These are phyloP conservation scores for Globomyces pollinis-pini DNA, from an alignment of 192 early-diverging fungal genomes.

Conservation along the genomic window DNA sequence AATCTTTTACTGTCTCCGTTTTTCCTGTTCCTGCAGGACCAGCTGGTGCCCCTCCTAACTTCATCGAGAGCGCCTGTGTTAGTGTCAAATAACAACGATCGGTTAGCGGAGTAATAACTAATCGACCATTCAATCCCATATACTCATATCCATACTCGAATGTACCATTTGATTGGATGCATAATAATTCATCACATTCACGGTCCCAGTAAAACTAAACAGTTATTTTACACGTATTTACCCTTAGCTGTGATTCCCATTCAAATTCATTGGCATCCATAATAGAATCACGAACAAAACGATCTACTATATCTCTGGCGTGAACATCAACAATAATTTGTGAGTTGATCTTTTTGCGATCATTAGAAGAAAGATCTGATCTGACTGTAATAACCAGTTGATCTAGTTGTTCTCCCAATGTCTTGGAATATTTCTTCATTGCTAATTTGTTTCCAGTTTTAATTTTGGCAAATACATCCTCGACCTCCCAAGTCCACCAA, in stretches of 20 bases:
- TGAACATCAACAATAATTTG: conserved; percentile 59
- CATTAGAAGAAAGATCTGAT: conserved; percentile 42
- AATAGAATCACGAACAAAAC: conserved; percentile 48
- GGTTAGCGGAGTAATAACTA: conserved; percentile 54
- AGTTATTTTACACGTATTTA: neutral
- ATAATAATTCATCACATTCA: conserved; percentile 37
- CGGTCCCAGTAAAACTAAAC: conserved; percentile 49
- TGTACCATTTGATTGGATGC: conserved; percentile 45
- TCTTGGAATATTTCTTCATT: conserved; percentile 50
- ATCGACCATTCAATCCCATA: conserved; percentile 48
- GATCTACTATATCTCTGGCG: conserved; percentile 54
- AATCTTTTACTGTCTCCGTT: conserved; percentile 57
- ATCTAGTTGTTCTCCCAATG: conserved; percentile 46
- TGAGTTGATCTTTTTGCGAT: conserved; percentile 48
- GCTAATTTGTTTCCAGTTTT: conserved; percentile 50
- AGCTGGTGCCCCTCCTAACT: conserved; percentile 53
- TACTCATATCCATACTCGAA: conserved; percentile 62
- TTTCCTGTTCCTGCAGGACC: conserved; percentile 56
- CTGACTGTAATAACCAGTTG: conserved; percentile 44
- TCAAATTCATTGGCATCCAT: conserved; percentile 53
- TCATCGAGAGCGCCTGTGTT: conserved; percentile 51
- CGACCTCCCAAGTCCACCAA: conserved; percentile 65
- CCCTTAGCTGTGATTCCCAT: conserved; percentile 54
- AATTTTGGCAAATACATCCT: conserved; percentile 53
- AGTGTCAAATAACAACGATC: conserved; percentile 55